Evolutionary conservation across 768 basidiomycete genomes (phyloP), one percentile per base, ranked within the genome.

Genomic region (Boletus pseudo-olivaceus): DNA sequence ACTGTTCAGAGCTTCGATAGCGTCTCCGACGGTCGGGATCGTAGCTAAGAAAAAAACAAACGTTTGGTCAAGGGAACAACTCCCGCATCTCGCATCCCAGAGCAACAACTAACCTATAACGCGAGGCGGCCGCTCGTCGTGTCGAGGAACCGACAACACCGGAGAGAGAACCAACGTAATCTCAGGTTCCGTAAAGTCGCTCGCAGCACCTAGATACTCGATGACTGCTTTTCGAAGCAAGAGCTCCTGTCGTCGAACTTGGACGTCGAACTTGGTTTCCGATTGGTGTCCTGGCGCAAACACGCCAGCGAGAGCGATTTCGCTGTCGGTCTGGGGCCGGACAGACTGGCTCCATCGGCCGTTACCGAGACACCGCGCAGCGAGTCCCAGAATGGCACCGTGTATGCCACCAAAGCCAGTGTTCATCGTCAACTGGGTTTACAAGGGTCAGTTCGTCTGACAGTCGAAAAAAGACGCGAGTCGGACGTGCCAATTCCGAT

Each of bases 341-440:
- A 93, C 76, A 17, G 69, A 73, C 19, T 81, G 74, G 29, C 78
- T 77, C 79, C 83, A 87, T 39, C 74, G 77, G 14, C 80, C 80
- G 47, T 74, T 75, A 6, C 82, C 80, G 19, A 95, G 78, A 62
- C 81, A 84, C 58, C 82, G 80, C 26, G 93, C 85, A 0, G 92
- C 84, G 6, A 97, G 74, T 17, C 80, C 76, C 10, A 94, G 75
- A 35, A 95, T 82, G 1, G 90, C 87, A 2, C 83, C 76, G 63
- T 98, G 95, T 43, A 96, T 80, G 0, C 85, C 83, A 4, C 95
- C 95, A 63, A 92, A 96, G 5, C 90, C 89, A 2, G 90, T 80
- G 56, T 81, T 84, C 23, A 82, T 76, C n/a, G 82, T 79, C 45
- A 77, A 67, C 82, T 84, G 45, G 0, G 7, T 45, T 45, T 7